Evolutionary conservation across 352 stramenopile species (phyloP).

Genomic region (Globisporangium iwayamae): DNA sequence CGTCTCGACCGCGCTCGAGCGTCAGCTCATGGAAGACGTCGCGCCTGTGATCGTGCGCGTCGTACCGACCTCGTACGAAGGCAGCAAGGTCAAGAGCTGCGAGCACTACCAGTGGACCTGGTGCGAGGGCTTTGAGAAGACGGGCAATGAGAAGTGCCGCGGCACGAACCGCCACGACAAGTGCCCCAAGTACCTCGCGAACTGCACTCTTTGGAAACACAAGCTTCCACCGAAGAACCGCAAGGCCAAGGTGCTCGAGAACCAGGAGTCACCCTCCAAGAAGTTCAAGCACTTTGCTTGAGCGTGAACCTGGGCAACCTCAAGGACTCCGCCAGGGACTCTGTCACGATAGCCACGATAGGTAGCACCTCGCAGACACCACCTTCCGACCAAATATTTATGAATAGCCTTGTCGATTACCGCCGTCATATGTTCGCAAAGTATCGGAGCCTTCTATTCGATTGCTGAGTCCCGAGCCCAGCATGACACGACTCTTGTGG

Average conservation of each 20-base stretch:
- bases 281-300: conserved; percentile 80
- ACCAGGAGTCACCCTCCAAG: conserved; percentile 82
- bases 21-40: conserved; percentile 75
- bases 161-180: conserved; percentile 85
- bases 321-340: background rate
- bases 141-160: conserved; percentile 80
- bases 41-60: conserved; percentile 74
- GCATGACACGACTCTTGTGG: background rate
- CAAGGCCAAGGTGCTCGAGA: conserved; percentile 67
- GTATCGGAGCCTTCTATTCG: background rate
- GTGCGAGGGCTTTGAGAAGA: conserved; percentile 84
- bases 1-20: conserved; percentile 45
- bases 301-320: background rate
- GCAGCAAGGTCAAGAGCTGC: conserved; percentile 77
- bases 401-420: background rate
- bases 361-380: background rate
- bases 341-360: background rate
- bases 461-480: background rate
- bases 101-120: conserved; percentile 87
- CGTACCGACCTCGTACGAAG: conserved; percentile 65
- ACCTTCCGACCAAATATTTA: background rate
- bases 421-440: background rate
- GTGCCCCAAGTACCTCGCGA: conserved; percentile 82
- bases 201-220: conserved; percentile 86
- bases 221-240: conserved; percentile 82